Evolutionary conservation across 805 yeast genomes (phyloP).

Genomic region (Lipomyces yamadae): DNA sequence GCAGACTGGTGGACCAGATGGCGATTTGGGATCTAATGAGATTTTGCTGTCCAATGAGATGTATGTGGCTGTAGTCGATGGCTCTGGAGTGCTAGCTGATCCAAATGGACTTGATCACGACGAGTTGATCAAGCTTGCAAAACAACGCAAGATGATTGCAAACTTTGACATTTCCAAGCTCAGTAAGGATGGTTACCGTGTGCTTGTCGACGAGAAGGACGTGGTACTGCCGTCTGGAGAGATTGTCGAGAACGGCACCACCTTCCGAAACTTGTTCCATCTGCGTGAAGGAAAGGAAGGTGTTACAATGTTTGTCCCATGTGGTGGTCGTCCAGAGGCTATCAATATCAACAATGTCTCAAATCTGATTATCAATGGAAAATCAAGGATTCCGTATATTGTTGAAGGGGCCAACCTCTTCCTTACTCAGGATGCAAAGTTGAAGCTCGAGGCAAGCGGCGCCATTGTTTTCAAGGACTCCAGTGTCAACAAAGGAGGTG

Average conservation of each 20-base stretch:
- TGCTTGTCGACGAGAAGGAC: slow-evolving; percentile 84
- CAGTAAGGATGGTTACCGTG: slow-evolving; percentile 75
- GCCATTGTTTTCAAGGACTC: slow-evolving; percentile 91
- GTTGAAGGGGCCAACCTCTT: slow-evolving; percentile 98
- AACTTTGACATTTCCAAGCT: slow-evolving; percentile 69
- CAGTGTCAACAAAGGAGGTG: slow-evolving; percentile 98
- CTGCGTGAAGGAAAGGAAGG: slow-evolving; percentile 67
- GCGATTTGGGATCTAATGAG: slow-evolving; percentile 96
- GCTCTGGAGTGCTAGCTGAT: slow-evolving; percentile 93
- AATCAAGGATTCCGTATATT: slow-evolving; percentile 77
- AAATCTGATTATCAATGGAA: slow-evolving; percentile 75
- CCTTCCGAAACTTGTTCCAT: slow-evolving; percentile 91
- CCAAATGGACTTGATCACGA: slow-evolving; percentile 83
- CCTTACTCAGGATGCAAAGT: slow-evolving; percentile 91
- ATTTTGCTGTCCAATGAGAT: slow-evolving; percentile 83
- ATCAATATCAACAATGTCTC: slow-evolving; percentile 83
- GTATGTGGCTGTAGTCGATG: slow-evolving; percentile 90
- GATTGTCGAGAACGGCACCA: slow-evolving; percentile 77
- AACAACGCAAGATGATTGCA: slow-evolving; percentile 72
- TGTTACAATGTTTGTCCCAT: slow-evolving; percentile 89
- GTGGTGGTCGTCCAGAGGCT: slow-evolving; percentile 99
- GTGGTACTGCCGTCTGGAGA: slow-evolving; percentile 76
- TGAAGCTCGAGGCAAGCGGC: slow-evolving; percentile 84
- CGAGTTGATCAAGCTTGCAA: slow-evolving; percentile 80
- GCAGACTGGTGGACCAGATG: slow-evolving; percentile 99